These are phyloP conservation scores for Termitomyces sp. DNA, from an alignment of 768 basidiomycete genomes.

Conservation along the genomic window DNA sequence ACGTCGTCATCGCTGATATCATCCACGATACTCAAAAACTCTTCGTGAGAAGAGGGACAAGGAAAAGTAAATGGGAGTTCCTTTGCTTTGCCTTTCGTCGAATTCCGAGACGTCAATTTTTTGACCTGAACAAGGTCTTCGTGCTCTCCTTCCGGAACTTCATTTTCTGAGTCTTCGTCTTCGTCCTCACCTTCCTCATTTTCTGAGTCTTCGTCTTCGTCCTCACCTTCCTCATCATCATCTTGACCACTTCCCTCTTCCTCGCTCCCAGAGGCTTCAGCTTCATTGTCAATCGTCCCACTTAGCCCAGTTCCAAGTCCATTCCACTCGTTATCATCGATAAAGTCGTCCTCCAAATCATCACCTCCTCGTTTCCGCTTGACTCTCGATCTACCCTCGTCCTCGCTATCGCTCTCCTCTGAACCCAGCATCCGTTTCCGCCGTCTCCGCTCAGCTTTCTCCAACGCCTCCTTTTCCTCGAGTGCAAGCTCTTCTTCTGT, in stretches of 20 bases:
- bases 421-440: slow-evolving; percentile 83
- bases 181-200: slow-evolving; percentile 20
- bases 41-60: slow-evolving; percentile 82
- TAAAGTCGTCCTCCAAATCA: slow-evolving; percentile 88
- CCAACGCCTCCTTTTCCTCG: slow-evolving; percentile 81
- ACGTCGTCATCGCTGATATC: slow-evolving; percentile 67
- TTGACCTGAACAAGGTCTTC: slow-evolving; percentile 33
- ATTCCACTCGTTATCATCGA: slow-evolving; percentile 34
- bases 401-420: slow-evolving; percentile 62
- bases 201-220: slow-evolving; percentile 32
- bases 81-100: slow-evolving; percentile 31
- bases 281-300: slow-evolving; percentile 29
- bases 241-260: slow-evolving; percentile 36
- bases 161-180: slow-evolving; percentile 27
- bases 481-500: slow-evolving; percentile 92
- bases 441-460: slow-evolving; percentile 79
- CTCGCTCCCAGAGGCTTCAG: slow-evolving; percentile 29
- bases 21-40: slow-evolving; percentile 81
- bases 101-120: slow-evolving; percentile 12
- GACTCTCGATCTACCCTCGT: slow-evolving; percentile 34
- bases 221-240: slow-evolving; percentile 19
- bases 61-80: slow-evolving; percentile 92
- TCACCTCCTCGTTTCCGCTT: slow-evolving; percentile 71
- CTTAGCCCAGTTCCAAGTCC: slow-evolving; percentile 37
- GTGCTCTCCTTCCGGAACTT: slow-evolving; percentile 37